phyloP scores from a whole-genome alignment of 768 basidiomycete genomes.

The Mycena haematopus region DNA sequence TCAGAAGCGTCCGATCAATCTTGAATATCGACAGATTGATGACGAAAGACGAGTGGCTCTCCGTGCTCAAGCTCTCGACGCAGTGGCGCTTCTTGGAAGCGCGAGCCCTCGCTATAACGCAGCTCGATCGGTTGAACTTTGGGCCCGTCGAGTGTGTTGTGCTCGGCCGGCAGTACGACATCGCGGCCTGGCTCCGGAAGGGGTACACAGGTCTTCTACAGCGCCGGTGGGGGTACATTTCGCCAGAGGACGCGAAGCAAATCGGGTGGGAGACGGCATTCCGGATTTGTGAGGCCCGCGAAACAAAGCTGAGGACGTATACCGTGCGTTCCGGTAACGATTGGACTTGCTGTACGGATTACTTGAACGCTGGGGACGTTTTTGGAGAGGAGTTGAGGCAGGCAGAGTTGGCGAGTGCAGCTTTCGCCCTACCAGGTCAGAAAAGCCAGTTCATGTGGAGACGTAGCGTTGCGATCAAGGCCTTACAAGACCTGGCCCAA shows the following conservation, averaged over 20 bases:
- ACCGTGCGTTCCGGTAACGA: too few relatives aligned
- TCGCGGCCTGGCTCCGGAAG: constrained; percentile 41
- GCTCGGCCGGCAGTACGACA: constrained; percentile 38
- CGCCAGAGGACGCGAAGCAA: constrained; percentile 19
- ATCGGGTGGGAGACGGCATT: constrained; percentile 22
- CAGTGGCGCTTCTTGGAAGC: constrained; percentile 39
- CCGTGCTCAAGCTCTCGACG: constrained; percentile 38
- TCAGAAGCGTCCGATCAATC: too few relatives aligned
- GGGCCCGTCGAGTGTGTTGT: constrained; percentile 37
- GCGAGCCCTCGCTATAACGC: constrained; percentile 34
- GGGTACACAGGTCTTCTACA: constrained; percentile 37
- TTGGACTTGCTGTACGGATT: too few relatives aligned
- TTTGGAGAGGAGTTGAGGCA: constrained; percentile 21
- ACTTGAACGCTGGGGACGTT: neutral
- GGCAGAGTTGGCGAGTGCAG: constrained; percentile 14
- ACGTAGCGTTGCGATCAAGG: too few relatives aligned
- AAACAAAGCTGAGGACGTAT: too few relatives aligned
- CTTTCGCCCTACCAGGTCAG: neutral
- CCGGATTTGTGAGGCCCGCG: constrained; percentile 19
- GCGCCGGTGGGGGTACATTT: constrained; percentile 16
- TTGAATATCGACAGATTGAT: neutral
- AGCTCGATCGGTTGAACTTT: constrained; percentile 33
- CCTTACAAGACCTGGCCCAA: too few relatives aligned
- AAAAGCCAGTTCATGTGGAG: too few relatives aligned
- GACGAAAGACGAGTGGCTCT: constrained; percentile 36